phyloP scores from a whole-genome alignment of 1,284 basidiomycete genomes.

The Lentinula novae-zelandiae region DNA sequence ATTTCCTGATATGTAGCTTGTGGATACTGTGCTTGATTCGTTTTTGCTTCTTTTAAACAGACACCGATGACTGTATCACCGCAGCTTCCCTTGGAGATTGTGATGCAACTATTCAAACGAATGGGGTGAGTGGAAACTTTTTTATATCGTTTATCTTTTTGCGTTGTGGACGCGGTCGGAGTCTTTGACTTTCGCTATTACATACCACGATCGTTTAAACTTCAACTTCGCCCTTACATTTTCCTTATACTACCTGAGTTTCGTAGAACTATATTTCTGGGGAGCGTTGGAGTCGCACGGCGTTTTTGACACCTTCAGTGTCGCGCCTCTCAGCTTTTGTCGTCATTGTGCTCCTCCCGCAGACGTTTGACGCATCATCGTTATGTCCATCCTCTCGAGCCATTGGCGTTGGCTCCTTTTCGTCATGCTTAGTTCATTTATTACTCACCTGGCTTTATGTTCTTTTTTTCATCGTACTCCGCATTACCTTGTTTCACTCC shows the following conservation, averaged over 20 bases:
- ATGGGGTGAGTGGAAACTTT: conserved; percentile 75
- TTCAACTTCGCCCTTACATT: background rate
- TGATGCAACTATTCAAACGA: conserved; percentile 93
- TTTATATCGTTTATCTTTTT: background rate
- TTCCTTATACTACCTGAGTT: background rate
- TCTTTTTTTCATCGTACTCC: background rate
- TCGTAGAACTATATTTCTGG: background rate
- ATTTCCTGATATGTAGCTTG: background rate
- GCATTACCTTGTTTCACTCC: background rate
- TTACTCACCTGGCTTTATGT: background rate
- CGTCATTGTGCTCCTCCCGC: background rate
- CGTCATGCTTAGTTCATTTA: background rate
- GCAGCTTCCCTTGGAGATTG: conserved; percentile 90
- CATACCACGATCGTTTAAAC: background rate
- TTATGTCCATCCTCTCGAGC: background rate
- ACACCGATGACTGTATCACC: conserved; percentile 93
- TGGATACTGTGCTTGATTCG: background rate
- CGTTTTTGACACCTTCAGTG: background rate
- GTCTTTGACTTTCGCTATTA: too few relatives aligned
- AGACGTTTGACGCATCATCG: background rate
- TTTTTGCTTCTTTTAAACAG: conserved; percentile 35
- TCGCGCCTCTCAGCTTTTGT: background rate
- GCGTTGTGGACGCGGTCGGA: background rate
- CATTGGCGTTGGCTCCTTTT: background rate
- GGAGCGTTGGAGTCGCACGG: background rate